phyloP scores from a whole-genome alignment of 176 grass and related monocot genomes.

The Oryza nivara region DNA sequence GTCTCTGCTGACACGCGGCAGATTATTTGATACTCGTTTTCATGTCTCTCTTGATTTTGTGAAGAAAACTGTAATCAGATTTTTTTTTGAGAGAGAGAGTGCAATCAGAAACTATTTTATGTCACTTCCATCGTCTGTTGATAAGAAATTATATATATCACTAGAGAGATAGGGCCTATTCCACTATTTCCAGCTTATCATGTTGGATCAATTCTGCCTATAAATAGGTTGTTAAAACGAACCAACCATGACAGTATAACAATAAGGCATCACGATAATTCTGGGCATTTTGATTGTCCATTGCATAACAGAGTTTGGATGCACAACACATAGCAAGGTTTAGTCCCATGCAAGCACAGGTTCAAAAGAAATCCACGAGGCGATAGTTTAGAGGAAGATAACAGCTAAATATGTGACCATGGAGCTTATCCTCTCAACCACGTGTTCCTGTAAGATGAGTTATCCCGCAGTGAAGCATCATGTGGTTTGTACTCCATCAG shows the following conservation, averaged over 20 bases:
- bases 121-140: neutral
- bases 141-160: too few relatives aligned
- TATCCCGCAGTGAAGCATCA: conserved; percentile 80
- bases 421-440: conserved; percentile 80
- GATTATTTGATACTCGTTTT: too few relatives aligned
- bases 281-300: conserved; percentile 21
- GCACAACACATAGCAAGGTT: conserved; percentile 16
- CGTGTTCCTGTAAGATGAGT: conserved; percentile 95
- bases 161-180: neutral
- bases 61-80: too few relatives aligned
- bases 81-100: neutral
- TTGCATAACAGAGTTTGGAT: conserved; percentile 22
- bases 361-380: conserved; percentile 12
- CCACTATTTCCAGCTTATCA: neutral
- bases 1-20: neutral
- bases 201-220: neutral
- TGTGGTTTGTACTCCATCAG: conserved; percentile 99
- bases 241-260: neutral
- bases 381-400: conserved; percentile 15
- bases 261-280: neutral
- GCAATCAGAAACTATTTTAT: neutral
- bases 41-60: neutral
- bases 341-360: neutral
- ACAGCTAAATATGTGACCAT: neutral
- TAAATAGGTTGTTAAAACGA: neutral